Conservation (phyloP, 1,139 yeast species). For the Yamadazyma sp. region DNA sequence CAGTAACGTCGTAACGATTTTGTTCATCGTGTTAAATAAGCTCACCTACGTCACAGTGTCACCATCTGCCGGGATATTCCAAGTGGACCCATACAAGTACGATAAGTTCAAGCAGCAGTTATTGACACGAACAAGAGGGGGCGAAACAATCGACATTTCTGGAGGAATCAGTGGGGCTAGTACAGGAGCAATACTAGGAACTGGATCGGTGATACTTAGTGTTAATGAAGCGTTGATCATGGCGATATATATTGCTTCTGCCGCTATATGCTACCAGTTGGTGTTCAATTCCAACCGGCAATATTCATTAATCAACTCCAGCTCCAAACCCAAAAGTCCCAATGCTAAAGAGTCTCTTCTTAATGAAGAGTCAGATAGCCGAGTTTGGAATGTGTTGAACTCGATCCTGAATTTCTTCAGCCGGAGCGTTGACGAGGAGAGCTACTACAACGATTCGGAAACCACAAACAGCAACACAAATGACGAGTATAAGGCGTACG, state of each 20-base stretch:
- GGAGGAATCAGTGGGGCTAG: not conserved
- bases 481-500: constrained; percentile 16
- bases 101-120: constrained; percentile 27
- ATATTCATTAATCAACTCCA: constrained; percentile 42
- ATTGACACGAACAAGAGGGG: constrained; percentile 4
- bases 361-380: constrained; percentile 6
- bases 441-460: constrained; percentile 16
- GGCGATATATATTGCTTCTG: constrained; percentile 15
- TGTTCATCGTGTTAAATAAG: constrained; percentile 19
- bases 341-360: constrained; percentile 8
- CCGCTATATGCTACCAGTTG: constrained; percentile 26
- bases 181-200: not conserved
- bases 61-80: constrained; percentile 13
- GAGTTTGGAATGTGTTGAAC: constrained; percentile 8
- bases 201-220: constrained; percentile 3
- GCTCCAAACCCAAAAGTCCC: constrained; percentile 17
- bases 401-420: constrained; percentile 10
- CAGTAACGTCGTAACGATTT: constrained; percentile 35
- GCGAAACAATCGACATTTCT: not conserved
- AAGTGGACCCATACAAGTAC: constrained; percentile 14
- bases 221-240: constrained; percentile 3
- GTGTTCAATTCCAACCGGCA: constrained; percentile 31
- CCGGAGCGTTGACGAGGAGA: constrained; percentile 13
- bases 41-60: constrained; percentile 15
- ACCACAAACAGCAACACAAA: constrained; percentile 17